These are phyloP conservation scores for Inosperma sp. DNA, from an alignment of 768 basidiomycete species.

Conservation along the genomic window DNA sequence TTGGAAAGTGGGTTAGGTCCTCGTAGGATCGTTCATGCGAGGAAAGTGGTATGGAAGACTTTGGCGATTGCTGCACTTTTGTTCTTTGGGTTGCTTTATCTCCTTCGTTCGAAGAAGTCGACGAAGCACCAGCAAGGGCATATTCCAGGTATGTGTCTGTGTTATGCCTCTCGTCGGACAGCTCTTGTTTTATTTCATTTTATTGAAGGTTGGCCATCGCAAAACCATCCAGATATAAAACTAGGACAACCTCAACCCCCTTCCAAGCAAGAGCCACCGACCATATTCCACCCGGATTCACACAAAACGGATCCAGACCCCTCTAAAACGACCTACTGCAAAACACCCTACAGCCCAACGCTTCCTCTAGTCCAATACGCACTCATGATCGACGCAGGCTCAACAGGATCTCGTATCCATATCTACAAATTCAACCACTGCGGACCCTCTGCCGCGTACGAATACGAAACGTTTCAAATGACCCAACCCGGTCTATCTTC, in stretches of 20 bases:
- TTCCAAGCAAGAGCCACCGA: conserved; percentile 11
- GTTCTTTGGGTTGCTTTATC: conserved; percentile 58
- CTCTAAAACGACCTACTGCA: conserved; percentile 68
- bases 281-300: conserved; percentile 41
- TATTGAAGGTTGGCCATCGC: too few species aligned
- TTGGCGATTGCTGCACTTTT: conserved; percentile 55
- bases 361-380: conserved; percentile 79
- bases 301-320: conserved; percentile 74
- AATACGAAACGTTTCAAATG: conserved; percentile 91
- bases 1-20: conserved; percentile 42
- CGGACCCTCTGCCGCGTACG: conserved; percentile 65
- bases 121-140: conserved; percentile 16
- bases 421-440: conserved; percentile 98
- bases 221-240: conserved; percentile 7
- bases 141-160: conserved; percentile 9
- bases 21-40: conserved; percentile 6
- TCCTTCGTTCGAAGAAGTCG: conserved; percentile 49
- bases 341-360: conserved; percentile 45
- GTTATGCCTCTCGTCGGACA: too few species aligned
- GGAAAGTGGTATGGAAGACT: conserved; percentile 58
- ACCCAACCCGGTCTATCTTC: conserved; percentile 74
- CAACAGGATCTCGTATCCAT: conserved; percentile 95
- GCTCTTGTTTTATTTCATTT: too few species aligned
- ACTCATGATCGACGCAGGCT: conserved; percentile 97
- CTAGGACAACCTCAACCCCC: conserved; percentile 3